phyloP scores from a whole-genome alignment of 768 basidiomycete species.

The Rhodocollybia butyracea region DNA sequence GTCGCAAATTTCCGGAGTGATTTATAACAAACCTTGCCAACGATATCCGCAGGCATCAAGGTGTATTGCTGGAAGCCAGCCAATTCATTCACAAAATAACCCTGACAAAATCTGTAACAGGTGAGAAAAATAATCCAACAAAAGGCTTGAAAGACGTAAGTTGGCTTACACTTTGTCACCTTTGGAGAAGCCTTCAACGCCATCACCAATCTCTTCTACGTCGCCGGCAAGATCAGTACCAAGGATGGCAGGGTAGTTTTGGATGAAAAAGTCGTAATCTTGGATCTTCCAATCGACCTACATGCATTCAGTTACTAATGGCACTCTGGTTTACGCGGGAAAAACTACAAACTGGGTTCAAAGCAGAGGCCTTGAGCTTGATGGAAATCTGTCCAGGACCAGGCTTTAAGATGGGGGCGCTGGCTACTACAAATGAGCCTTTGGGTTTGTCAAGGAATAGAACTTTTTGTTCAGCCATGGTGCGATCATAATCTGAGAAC shows the following conservation, averaged over 20 bases:
- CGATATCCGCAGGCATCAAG: slow-evolving; percentile 34
- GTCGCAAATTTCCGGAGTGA: slow-evolving; percentile 28
- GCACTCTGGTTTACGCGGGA: too few relatives aligned
- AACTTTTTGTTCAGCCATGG: slow-evolving; percentile 7
- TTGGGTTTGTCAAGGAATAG: slow-evolving; percentile 1
- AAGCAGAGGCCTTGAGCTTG: not conserved
- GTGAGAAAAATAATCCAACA: not conserved
- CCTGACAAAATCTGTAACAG: slow-evolving; percentile 34
- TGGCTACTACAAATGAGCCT: slow-evolving; percentile 2
- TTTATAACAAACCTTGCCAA: slow-evolving; percentile 36
- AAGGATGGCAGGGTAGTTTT: slow-evolving; percentile 41
- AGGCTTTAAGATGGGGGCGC: not conserved
- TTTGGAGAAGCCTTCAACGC: slow-evolving; percentile 43
- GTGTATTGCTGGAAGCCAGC: slow-evolving; percentile 46
- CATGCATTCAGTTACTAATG: too few relatives aligned
- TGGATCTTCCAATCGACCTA: slow-evolving; percentile 30
- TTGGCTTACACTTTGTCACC: slow-evolving; percentile 53
- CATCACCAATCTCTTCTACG: slow-evolving; percentile 48
- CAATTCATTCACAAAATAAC: slow-evolving; percentile 33
- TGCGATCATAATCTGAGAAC: too few relatives aligned
- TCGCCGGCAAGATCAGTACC: slow-evolving; percentile 52
- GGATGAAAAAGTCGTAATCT: slow-evolving; percentile 32
- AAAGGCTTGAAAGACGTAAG: too few relatives aligned
- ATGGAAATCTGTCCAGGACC: slow-evolving; percentile 3
- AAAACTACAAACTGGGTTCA: too few relatives aligned